Base-by-base conservation (phyloP, 2,329 filamentous ascomycete species). In the Metarhizium album region DNA sequence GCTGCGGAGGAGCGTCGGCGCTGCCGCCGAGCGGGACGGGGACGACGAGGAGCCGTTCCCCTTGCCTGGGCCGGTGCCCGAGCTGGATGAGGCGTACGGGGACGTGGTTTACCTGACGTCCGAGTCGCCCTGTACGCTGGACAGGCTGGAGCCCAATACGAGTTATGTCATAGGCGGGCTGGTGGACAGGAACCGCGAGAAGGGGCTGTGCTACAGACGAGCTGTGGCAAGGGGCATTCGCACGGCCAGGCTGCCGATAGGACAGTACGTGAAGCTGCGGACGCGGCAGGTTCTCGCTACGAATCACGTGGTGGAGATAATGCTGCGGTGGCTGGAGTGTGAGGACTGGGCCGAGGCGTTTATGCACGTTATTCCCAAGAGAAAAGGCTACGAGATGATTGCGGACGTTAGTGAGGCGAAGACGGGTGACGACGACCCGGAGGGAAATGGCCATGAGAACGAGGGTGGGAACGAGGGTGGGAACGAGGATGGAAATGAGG, bases 241-340 rank as follows among this genome's bases (percentile, higher is more conserved):
- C 56, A 97, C 93, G 0, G 93, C 91, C 2, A 90, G 89, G 64
- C 68, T 98, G 50, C 93, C 93, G 0, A 97, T 98, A 60, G 89
- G 90, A n/a, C 84, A 97, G 55, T 97, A 88, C 66, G 84, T 98
- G 74, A 79, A 89, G 56, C 94, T 98, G 87, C 79, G 84, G 51
- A 90, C 86, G 59, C 81, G 93, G 31, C 82, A 85, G 59, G 87
- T 98, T 4, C 72, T 98, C 52, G 84, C 91, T 3, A 96, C 91
- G 7, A 98, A 97, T 63, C 93, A 98, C 62, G 93, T 98, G 1
- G 80, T 93, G 45, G 91, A 97, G 69, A 97, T 98, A 55, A 95
- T 98, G 88, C 71, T 95, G 45, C 83, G 82, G 57, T 98, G 90
- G 90, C 68, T 98, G 50, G 89, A 96, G 67, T 81, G 80, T 46